These are phyloP conservation scores for Beauveria sp. DNA, from an alignment of 2,329 filamentous ascomycete species.

Conservation along the genomic window DNA sequence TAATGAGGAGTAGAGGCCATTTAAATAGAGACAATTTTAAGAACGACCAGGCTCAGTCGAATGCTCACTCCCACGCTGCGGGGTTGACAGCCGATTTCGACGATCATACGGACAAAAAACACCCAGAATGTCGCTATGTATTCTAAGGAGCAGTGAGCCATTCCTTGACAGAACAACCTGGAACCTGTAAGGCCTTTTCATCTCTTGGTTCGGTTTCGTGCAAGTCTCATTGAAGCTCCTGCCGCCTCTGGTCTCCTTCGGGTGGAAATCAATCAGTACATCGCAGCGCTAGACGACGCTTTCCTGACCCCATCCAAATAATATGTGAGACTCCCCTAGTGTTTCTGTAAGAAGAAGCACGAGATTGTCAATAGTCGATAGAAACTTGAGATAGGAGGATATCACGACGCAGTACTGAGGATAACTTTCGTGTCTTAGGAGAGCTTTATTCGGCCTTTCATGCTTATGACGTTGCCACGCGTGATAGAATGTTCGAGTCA, in stretches of 20 bases:
- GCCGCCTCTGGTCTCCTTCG: too few relatives aligned
- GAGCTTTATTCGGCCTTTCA: constrained; percentile 21
- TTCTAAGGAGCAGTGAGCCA: background rate
- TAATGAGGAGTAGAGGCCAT: background rate
- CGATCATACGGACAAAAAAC: background rate
- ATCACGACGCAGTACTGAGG: constrained; percentile 38
- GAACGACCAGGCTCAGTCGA: background rate
- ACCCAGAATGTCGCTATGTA: background rate
- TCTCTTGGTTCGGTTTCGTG: too few relatives aligned
- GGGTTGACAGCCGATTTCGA: background rate
- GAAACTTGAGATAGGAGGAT: constrained; percentile 34
- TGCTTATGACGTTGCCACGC: constrained; percentile 18
- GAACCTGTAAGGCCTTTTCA: too few relatives aligned
- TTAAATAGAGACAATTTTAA: background rate
- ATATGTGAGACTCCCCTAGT: constrained; percentile 32
- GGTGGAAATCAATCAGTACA: too few relatives aligned
- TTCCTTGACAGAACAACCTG: too few relatives aligned
- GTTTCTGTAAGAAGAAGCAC: constrained; percentile 34
- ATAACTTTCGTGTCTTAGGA: constrained; percentile 33
- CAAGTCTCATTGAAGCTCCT: background rate
- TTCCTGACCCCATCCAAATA: background rate
- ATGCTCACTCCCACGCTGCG: background rate
- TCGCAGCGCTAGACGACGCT: background rate
- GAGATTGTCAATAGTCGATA: constrained; percentile 35
- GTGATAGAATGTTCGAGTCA: constrained; percentile 29